A percentile compares a stretch with the other conserved stretches of the same genome.
phyloP scores from a whole-genome alignment of 352 stramenopile species.

The Halophytophthora polymorphica region DNA sequence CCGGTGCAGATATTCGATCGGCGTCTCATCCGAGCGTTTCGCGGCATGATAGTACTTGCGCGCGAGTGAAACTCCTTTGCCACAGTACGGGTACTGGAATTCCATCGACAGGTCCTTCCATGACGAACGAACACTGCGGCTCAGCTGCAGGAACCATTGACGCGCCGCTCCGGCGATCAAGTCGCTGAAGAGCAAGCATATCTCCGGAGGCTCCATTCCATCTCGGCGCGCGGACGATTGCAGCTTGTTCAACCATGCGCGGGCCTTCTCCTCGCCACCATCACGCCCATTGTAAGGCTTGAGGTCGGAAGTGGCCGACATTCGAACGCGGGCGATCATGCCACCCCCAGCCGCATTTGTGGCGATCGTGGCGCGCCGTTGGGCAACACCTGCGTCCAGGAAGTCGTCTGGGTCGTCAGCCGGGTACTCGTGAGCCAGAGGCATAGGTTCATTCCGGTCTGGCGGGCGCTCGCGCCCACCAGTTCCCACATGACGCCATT shows the following conservation, averaged over 20 bases:
- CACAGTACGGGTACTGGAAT: constrained; percentile 11
- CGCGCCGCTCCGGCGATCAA: background rate
- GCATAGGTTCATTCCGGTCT: no score
- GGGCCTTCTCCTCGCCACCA: background rate
- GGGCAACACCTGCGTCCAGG: background rate
- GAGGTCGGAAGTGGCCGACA: constrained; percentile 5
- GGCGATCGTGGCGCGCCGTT: background rate
- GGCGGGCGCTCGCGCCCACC: no score
- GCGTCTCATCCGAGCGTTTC: constrained; percentile 4
- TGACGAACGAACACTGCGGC: background rate
- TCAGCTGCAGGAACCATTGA: constrained; percentile 4
- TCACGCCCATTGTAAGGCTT: constrained; percentile 5
- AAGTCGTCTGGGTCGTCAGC: constrained; percentile 7
- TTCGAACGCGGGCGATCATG: background rate
- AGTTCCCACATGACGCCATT: no score
- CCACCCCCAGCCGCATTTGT: background rate
- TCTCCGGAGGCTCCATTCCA: constrained; percentile 1
- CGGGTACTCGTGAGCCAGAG: background rate
- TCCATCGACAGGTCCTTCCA: background rate
- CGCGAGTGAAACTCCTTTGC: constrained; percentile 1
- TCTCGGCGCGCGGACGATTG: constrained; percentile 8
- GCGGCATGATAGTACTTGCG: constrained; percentile 5
- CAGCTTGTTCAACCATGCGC: constrained; percentile 3
- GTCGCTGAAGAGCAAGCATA: constrained; percentile 3
- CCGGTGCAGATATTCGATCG: constrained; percentile 7